A percentile compares a stretch with the other conserved stretches of the same genome.
phyloP scores from a whole-genome alignment of 1,139 yeast species.

The Kurtzmaniella quercitrusa region DNA sequence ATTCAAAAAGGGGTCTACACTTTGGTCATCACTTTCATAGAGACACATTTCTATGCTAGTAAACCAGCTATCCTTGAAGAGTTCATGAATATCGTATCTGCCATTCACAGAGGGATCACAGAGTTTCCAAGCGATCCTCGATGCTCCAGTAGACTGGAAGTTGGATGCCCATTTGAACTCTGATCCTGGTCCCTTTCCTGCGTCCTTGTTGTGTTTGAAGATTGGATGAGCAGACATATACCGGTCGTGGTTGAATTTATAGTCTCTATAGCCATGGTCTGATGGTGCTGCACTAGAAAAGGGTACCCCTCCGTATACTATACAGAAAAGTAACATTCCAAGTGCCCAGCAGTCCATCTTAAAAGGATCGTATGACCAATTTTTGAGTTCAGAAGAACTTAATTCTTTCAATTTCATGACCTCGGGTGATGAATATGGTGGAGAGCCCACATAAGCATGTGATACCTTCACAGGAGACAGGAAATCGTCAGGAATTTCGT shows the following conservation, averaged over 20 bases:
- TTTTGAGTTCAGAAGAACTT: conserved; percentile 30
- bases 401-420: conserved; percentile 53
- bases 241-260: conserved; percentile 48
- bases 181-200: conserved; percentile 56
- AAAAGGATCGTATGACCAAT: conserved; percentile 59
- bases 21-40: conserved; percentile 50
- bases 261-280: conserved; percentile 59
- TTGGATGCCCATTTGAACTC: conserved; percentile 64
- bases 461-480: conserved; percentile 42
- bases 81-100: conserved; percentile 51
- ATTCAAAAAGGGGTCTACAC: conserved; percentile 34
- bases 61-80: conserved; percentile 68
- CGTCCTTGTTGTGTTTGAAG: conserved; percentile 44
- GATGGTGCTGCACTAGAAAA: conserved; percentile 48
- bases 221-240: conserved; percentile 48
- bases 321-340: conserved; percentile 61
- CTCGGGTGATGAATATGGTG: conserved; percentile 80
- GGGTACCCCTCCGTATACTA: conserved; percentile 59
- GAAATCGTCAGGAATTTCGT: conserved; percentile 52
- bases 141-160: conserved; percentile 55
- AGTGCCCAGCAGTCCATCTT: conserved; percentile 72
- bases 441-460: conserved; percentile 63
- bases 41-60: conserved; percentile 56
- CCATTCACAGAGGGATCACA: conserved; percentile 58
- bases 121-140: conserved; percentile 72